Evolutionary conservation across 371 early-diverging fungal genomes (phyloP), one percentile per base, ranked within the genome.

Genomic region (Rhizomucor pusillus): DNA sequence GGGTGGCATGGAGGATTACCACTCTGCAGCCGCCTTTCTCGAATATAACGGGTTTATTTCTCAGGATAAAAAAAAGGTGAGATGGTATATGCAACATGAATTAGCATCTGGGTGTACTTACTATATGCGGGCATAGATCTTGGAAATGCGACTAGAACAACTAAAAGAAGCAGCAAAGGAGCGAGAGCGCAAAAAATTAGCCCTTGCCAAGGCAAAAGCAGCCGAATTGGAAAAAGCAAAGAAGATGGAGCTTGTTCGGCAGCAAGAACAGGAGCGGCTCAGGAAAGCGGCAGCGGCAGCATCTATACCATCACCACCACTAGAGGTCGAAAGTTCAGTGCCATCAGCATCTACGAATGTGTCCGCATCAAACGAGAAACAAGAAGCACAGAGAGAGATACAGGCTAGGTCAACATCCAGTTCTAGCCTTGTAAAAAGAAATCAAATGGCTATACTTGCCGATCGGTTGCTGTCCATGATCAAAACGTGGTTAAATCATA

Each of bases 1-100:
- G 23, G 57, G 63, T 43, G 52, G 50, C 14, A 36, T 66, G 47
- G 36, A 60, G 24, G 75, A 74, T 34, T 74, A 52, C 52, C 66
- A 67, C 18, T 66, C 75, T n/a, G 67, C 71, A 23, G 44, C 44
- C 9, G 24, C 57, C 3, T 74, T 74, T 47, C 12, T 74, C 14
- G 56, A 74, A 37, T 74, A 68, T 29, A 74, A 74, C 35, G 29
- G 64, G 16, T 50, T 63, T 19, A 18, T 70, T 13, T 36, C 65
- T 9, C 65, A 68, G 20, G 43, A 62, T 5, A 57, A 59, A 43
- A 68, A 62, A 47, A 50, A 64, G 62, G 74, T 73, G 65, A 45
- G 47, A 35, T n/a, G n/a, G n/a, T n/a, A n/a, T 37, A 33, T 19
- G 51, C 29, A 29, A 7, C 29, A 29, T 7, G 7, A 5, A 29